Percentiles rank a stretch among this genome's conserved stretches.
These are phyloP conservation scores for Talaromyces sp. DNA, from an alignment of 2,329 filamentous ascomycete species.

Conservation along the genomic window DNA sequence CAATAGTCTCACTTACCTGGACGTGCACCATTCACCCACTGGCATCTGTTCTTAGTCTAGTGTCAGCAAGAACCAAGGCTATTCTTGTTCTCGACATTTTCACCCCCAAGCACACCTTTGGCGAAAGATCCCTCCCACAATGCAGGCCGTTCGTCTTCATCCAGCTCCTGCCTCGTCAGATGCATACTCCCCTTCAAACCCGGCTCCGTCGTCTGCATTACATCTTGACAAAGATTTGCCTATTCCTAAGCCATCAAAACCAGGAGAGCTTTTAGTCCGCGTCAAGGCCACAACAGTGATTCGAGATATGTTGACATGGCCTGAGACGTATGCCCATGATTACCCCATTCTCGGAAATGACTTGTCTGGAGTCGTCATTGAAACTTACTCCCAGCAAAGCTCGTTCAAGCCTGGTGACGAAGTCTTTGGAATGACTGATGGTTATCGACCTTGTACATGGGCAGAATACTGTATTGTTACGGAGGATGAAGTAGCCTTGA, in stretches of 20 bases:
- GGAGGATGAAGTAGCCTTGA: slow-evolving; percentile 27
- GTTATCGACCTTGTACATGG: slow-evolving; percentile 27
- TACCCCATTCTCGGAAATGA: slow-evolving; percentile 24
- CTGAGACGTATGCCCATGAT: slow-evolving; percentile 29
- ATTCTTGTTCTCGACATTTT: background rate
- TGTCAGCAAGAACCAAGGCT: background rate
- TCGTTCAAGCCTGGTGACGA: slow-evolving; percentile 30
- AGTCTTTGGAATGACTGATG: slow-evolving; percentile 30
- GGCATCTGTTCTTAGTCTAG: background rate
- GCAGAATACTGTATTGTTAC: slow-evolving; percentile 30
- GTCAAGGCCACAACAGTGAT: slow-evolving; percentile 28
- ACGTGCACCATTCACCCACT: background rate
- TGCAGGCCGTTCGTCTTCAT: slow-evolving; percentile 28
- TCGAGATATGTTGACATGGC: slow-evolving; percentile 30
- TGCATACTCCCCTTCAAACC: slow-evolving; percentile 30
- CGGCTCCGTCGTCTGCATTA: slow-evolving; percentile 27
- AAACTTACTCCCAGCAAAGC: slow-evolving; percentile 11
- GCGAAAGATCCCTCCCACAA: slow-evolving; percentile 12
- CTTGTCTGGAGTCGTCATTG: slow-evolving; percentile 22
- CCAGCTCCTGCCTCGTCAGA: slow-evolving; percentile 20
- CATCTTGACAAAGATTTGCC: slow-evolving; percentile 25
- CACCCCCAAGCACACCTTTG: background rate
- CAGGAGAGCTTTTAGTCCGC: slow-evolving; percentile 24
- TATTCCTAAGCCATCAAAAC: slow-evolving; percentile 22
- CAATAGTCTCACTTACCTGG: background rate